Evolutionary conservation across 495 filamentous ascomycete species (phyloP).

Genomic region (Echria macrotheca): DNA sequence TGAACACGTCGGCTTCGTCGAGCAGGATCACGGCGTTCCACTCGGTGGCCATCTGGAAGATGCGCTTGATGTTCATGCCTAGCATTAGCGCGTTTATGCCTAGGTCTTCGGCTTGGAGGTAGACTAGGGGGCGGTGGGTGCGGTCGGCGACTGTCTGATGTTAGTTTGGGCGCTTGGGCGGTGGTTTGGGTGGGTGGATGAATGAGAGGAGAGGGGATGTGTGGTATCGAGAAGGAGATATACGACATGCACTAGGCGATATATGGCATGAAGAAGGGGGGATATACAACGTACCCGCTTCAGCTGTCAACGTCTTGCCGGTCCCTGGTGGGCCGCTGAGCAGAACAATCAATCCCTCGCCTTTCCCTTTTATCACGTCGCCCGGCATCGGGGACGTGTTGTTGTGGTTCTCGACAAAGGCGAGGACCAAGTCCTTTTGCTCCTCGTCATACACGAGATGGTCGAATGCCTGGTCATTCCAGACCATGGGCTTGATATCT

Average conservation of each 20-base stretch:
- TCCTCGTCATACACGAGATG: constrained; percentile 35
- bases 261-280: too few species aligned
- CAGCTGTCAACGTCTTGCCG: constrained; percentile 57
- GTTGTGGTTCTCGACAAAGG: constrained; percentile 34
- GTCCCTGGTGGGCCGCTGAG: constrained; percentile 46
- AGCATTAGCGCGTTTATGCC: constrained; percentile 41
- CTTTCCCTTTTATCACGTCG: not conserved
- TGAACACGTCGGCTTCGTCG: constrained; percentile 50
- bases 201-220: too few species aligned
- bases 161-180: too few species aligned
- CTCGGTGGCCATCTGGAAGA: constrained; percentile 46
- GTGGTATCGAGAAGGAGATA: too few species aligned
- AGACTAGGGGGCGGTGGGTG: constrained; percentile 44
- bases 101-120: constrained; percentile 50
- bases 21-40: constrained; percentile 51
- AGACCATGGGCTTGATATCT: constrained; percentile 26
- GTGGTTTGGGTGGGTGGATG: too few species aligned
- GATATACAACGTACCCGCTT: too few species aligned
- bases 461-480: constrained; percentile 35
- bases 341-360: constrained; percentile 28
- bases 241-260: too few species aligned
- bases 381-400: not conserved
- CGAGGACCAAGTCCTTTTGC: constrained; percentile 36
- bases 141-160: constrained; percentile 51
- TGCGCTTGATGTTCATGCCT: constrained; percentile 43